These are phyloP conservation scores for Tricholoma flavovirens DNA, from an alignment of 768 basidiomycete species.

Conservation along the genomic window DNA sequence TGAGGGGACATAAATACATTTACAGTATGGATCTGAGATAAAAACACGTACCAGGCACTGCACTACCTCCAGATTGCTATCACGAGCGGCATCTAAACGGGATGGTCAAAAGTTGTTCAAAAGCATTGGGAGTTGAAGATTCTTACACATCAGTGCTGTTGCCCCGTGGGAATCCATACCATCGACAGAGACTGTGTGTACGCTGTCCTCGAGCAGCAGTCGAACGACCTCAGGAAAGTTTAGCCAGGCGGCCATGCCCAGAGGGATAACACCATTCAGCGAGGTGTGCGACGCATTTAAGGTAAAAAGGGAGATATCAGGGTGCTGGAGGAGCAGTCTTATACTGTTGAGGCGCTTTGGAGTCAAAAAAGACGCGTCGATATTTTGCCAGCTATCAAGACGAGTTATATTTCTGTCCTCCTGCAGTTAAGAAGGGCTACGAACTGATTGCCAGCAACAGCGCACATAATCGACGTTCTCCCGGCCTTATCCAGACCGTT, in stretches of 20 bases:
- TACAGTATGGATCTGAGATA: constrained; percentile 1
- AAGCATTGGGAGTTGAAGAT: constrained; percentile 10
- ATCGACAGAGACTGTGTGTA: constrained; percentile 61
- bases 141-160: constrained; percentile 81
- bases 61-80: constrained; percentile 64
- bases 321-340: constrained; percentile 47
- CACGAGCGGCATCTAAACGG: constrained; percentile 65
- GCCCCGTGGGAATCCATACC: constrained; percentile 71
- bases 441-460: constrained; percentile 68
- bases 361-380: constrained; percentile 64
- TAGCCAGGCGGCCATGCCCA: constrained; percentile 77
- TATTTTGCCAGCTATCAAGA: constrained; percentile 53
- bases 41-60: constrained; percentile 51
- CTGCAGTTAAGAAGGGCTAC: constrained; percentile 16
- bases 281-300: constrained; percentile 69
- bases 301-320: constrained; percentile 58
- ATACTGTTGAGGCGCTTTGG: constrained; percentile 52
- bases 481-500: constrained; percentile 59
- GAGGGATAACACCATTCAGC: constrained; percentile 69
- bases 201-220: constrained; percentile 57
- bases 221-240: constrained; percentile 57
- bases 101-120: constrained; percentile 13
- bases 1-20: constrained; percentile 2
- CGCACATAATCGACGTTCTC: constrained; percentile 60
- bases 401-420: constrained; percentile 2